These are phyloP conservation scores for Aotearoamyces nothofagi DNA, from an alignment of 2,329 filamentous ascomycete genomes.

Conservation along the genomic window DNA sequence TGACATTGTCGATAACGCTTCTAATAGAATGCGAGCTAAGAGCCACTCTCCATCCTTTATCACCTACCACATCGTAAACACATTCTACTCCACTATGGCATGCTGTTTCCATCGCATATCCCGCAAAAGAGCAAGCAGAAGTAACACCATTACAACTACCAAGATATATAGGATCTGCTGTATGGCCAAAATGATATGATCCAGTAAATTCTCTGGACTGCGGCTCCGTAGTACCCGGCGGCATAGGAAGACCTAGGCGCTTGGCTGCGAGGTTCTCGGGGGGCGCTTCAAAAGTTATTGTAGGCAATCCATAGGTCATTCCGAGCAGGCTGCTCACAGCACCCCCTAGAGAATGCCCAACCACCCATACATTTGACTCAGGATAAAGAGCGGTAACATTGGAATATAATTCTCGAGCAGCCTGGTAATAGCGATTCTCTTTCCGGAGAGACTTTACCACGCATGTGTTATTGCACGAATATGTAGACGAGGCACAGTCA, in stretches of 20 bases:
- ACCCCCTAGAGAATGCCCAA: constrained; percentile 85
- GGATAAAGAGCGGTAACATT: constrained; percentile 89
- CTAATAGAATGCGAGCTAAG: constrained; percentile 85
- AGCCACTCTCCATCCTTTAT: constrained; percentile 84
- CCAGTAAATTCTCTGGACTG: constrained; percentile 62
- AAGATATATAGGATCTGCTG: constrained; percentile 88
- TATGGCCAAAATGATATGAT: constrained; percentile 84
- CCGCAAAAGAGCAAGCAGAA: constrained; percentile 77
- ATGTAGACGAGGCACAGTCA: constrained; percentile 77
- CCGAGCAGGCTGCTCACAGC: constrained; percentile 79
- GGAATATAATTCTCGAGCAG: constrained; percentile 75
- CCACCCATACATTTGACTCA: constrained; percentile 69
- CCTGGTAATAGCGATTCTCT: constrained; percentile 85
- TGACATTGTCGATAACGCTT: constrained; percentile 74
- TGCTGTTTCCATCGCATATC: constrained; percentile 85
- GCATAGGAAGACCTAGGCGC: constrained; percentile 71
- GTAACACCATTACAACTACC: constrained; percentile 85
- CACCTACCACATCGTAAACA: constrained; percentile 80
- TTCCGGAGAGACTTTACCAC: constrained; percentile 58
- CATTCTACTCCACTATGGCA: constrained; percentile 85
- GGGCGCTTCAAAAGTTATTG: constrained; percentile 86
- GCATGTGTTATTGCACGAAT: constrained; percentile 86
- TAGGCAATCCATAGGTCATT: constrained; percentile 78
- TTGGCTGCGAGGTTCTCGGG: constrained; percentile 79
- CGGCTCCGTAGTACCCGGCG: constrained; percentile 62